Percentiles rank a stretch among this genome's conserved stretches.
These are phyloP conservation scores for Torulaspora delbrueckii DNA, from an alignment of 805 yeast genomes.

Conservation along the genomic window DNA sequence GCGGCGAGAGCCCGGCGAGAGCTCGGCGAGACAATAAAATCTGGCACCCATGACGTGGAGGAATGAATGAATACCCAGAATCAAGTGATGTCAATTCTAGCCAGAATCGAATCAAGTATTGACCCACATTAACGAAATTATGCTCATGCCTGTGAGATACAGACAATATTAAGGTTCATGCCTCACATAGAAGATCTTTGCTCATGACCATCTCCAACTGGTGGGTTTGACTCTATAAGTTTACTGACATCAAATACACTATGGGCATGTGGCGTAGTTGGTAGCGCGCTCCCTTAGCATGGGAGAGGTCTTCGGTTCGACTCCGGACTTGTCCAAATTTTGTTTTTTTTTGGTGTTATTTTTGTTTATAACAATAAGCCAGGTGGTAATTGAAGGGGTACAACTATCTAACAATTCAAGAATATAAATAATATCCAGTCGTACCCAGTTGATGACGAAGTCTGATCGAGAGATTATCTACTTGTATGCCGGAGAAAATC, in stretches of 20 bases:
- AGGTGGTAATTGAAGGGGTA: background rate
- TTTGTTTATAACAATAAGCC: background rate
- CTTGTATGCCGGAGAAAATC: constrained; percentile 26
- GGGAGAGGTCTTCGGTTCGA: constrained; percentile 79
- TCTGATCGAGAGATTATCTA: constrained; percentile 20
- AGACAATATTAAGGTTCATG: too few species aligned
- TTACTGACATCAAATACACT: background rate
- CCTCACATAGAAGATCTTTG: too few species aligned
- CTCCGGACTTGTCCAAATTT: constrained; percentile 66
- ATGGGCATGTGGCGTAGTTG: constrained; percentile 78
- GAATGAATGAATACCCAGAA: background rate
- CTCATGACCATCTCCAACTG: background rate
- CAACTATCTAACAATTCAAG: background rate
- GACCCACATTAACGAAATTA: too few species aligned
- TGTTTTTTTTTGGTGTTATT: constrained; percentile 3
- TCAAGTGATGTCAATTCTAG: too few species aligned
- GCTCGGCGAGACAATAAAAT: background rate
- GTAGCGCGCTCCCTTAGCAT: constrained; percentile 80
- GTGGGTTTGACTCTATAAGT: background rate
- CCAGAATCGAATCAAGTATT: too few species aligned
- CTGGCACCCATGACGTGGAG: background rate
- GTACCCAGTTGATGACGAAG: constrained; percentile 5
- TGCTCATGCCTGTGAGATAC: too few species aligned
- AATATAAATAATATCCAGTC: background rate
- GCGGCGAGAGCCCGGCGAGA: background rate